Base-by-base conservation (phyloP, 306 rosid species). In the Vicia faba region DNA sequence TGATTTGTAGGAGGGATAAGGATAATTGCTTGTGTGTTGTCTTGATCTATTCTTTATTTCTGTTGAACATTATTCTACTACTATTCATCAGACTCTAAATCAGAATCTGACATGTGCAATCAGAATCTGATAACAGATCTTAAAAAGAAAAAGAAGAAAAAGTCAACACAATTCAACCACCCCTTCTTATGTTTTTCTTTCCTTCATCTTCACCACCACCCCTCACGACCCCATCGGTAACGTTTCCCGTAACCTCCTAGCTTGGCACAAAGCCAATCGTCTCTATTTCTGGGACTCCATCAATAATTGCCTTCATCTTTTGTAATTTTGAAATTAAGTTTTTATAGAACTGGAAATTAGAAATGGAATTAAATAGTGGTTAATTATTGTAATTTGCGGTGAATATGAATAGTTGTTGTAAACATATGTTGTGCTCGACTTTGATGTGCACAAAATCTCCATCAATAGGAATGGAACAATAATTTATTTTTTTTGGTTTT, bases 201-300 rank as follows among this genome's bases (percentile, higher is more conserved):
- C 23, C 80, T 93, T 88, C 83, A 41, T 86, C 57, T 6, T 66
- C 61, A 56, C 87, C 60, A 6, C 68, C 61, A 16, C 78, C 57
- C 20, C 18, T 0, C 55, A 12, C 61, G 51, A 7, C 50, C 54
- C 5, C 7, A 26, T 56, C 11, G 8, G 39, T 5, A n/a, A 51
- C 31, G 64, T 53, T 11, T 48, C 82, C 40, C 67, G 76, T 68
- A 93, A 86, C 65, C 86, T 93, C 7, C 31, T 88, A 16, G 91
- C 88, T 13, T 90, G 85, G 84, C 96, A 93, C 60, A 92, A 95
- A 35, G 87, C 87, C 36, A 84, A 96, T 16, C 85, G 99, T 20
- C 85, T 93, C 60, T 90, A 90, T 73, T 86, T 90, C 78, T 93
- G 97, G 99, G 91, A 90, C 72, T 31, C 87, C 69, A 12, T 56